These are phyloP conservation scores for Priceomyces medius DNA, from an alignment of 805 yeast genomes.

Conservation along the genomic window DNA sequence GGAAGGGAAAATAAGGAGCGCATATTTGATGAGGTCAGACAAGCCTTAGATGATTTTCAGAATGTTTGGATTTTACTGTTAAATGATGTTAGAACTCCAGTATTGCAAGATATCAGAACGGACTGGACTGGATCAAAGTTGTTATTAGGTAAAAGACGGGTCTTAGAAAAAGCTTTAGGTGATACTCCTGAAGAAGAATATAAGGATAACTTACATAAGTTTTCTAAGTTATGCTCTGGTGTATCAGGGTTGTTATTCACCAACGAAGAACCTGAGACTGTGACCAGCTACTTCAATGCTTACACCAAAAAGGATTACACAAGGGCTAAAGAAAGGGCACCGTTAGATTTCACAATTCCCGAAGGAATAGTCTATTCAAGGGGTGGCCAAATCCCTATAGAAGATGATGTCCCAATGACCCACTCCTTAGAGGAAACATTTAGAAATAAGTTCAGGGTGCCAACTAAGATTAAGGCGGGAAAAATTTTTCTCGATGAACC, in stretches of 20 bases:
- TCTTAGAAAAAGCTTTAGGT: slow-evolving; percentile 90
- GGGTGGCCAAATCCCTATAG: slow-evolving; percentile 87
- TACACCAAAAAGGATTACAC: slow-evolving; percentile 81
- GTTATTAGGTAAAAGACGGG: slow-evolving; percentile 89
- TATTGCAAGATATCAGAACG: slow-evolving; percentile 85
- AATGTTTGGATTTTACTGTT: slow-evolving; percentile 84
- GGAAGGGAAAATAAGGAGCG: slow-evolving; percentile 90
- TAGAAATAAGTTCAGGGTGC: slow-evolving; percentile 85
- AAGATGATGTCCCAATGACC: slow-evolving; percentile 95
- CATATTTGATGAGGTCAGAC: slow-evolving; percentile 87
- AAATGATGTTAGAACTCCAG: slow-evolving; percentile 94
- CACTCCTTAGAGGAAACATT: slow-evolving; percentile 93
- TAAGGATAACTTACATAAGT: slow-evolving; percentile 73
- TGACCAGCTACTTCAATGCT: slow-evolving; percentile 78
- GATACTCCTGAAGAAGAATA: slow-evolving; percentile 86
- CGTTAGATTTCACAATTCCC: slow-evolving; percentile 82
- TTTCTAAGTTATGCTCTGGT: slow-evolving; percentile 66
- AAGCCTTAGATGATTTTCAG: slow-evolving; percentile 70
- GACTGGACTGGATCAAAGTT: slow-evolving; percentile 93
- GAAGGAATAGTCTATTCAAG: slow-evolving; percentile 90
- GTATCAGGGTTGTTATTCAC: slow-evolving; percentile 88
- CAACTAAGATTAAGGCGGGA: slow-evolving; percentile 88
- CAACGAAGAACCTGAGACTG: slow-evolving; percentile 84
- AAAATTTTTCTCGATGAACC: slow-evolving; percentile 77
- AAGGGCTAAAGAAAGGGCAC: slow-evolving; percentile 83